Conservation (phyloP, 2,329 filamentous ascomycete species). For the Arthrobotrys sphaeroides region DNA sequence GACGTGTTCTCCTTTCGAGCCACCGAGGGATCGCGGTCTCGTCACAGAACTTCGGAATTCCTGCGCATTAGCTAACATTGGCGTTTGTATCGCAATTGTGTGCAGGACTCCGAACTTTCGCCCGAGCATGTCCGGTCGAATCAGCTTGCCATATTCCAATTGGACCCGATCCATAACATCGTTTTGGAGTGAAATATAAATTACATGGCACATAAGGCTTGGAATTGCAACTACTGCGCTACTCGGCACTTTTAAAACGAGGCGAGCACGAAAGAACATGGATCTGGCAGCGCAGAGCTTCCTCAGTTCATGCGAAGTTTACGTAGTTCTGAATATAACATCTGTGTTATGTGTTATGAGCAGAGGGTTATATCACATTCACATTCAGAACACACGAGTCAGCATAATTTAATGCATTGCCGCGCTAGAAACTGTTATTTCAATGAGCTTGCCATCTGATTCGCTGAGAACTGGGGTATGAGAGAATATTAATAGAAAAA, state of each 20-base stretch:
- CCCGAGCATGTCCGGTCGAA: slow-evolving; percentile 15
- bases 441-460: background rate
- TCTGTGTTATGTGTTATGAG: no score
- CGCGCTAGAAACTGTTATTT: slow-evolving; percentile 17
- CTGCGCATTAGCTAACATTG: slow-evolving; percentile 1
- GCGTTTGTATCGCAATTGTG: background rate
- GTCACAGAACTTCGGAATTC: background rate
- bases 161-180: background rate
- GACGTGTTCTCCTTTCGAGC: no score
- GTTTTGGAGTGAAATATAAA: background rate
- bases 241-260: background rate
- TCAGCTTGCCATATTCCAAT: background rate
- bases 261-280: slow-evolving; percentile 2
- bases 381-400: background rate
- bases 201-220: background rate
- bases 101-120: background rate
- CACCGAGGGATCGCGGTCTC: background rate
- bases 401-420: background rate
- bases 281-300: background rate
- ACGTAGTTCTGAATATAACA: background rate
- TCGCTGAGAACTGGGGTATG: background rate
- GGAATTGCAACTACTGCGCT: background rate
- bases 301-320: no score
- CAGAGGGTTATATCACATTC: background rate
- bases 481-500: background rate